Evolutionary conservation across 345 rosid genomes (phyloP).

Genomic region (Melastoma malabathricum): DNA sequence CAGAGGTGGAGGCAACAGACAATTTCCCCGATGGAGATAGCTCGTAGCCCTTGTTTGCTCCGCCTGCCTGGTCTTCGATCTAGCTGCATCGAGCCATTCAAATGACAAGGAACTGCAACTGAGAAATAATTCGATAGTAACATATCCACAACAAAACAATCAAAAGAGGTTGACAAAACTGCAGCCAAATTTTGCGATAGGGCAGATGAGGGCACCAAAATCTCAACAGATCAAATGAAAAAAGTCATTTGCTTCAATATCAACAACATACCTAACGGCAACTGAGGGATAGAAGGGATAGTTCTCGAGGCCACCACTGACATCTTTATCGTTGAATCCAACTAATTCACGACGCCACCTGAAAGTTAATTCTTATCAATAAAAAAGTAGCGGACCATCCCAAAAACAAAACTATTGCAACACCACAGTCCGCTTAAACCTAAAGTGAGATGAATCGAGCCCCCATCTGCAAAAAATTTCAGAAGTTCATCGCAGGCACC

Average conservation of each 20-base stretch:
- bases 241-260: neutral
- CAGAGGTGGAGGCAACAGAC: neutral
- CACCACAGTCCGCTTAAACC: too few relatives aligned
- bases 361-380: too few relatives aligned
- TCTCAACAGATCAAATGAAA: neutral
- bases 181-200: neutral
- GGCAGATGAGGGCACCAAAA: neutral
- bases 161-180: neutral
- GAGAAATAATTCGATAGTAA: neutral
- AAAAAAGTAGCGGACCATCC: too few relatives aligned
- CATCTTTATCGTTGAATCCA: neutral
- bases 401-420: too few relatives aligned
- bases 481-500: too few relatives aligned
- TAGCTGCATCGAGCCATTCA: neutral
- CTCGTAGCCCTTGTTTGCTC: neutral
- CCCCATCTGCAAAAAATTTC: too few relatives aligned
- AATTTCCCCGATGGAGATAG: neutral
- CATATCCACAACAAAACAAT: conserved; percentile 1
- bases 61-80: neutral
- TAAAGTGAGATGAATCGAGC: too few relatives aligned
- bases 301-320: neutral
- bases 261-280: conserved; percentile 3
- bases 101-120: neutral
- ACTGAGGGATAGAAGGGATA: conserved; percentile 8
- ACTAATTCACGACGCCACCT: too few relatives aligned